Conservation (phyloP, 345 rosid genomes). For the Brassica nigra region DNA sequence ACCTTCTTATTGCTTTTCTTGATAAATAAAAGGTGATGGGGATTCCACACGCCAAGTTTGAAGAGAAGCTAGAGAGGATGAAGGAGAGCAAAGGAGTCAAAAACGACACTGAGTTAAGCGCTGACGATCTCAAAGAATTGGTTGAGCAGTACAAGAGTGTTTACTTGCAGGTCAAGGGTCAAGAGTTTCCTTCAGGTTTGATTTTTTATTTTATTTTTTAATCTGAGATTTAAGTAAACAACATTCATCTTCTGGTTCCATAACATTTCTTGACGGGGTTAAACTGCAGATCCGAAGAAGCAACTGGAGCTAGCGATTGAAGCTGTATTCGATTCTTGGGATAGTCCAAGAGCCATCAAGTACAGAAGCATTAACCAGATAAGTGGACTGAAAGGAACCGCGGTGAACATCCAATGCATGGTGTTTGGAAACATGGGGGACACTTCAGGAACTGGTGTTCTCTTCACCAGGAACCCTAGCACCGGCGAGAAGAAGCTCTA, state of each 20-base stretch:
- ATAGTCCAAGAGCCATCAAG: slow-evolving; percentile 80
- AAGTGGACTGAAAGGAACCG: slow-evolving; percentile 84
- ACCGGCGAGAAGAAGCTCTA: slow-evolving; percentile 88
- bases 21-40: slow-evolving; percentile 69
- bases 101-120: slow-evolving; percentile 71
- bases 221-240: neutral
- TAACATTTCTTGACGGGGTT: neutral
- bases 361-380: slow-evolving; percentile 90
- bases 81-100: slow-evolving; percentile 64
- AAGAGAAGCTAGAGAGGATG: slow-evolving; percentile 69
- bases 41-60: slow-evolving; percentile 78
- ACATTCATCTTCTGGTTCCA: neutral
- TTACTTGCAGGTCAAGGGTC: slow-evolving; percentile 61
- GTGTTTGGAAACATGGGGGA: slow-evolving; percentile 97
- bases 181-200: slow-evolving; percentile 85
- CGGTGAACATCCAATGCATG: slow-evolving; percentile 93
- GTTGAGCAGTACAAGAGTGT: slow-evolving; percentile 84
- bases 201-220: neutral
- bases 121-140: slow-evolving; percentile 75
- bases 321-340: slow-evolving; percentile 96
- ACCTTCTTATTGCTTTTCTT: neutral
- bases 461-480: slow-evolving; percentile 94
- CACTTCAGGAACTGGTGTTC: slow-evolving; percentile 92
- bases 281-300: slow-evolving; percentile 63
- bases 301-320: slow-evolving; percentile 67